These are phyloP conservation scores for Nothophoma quercina DNA, from an alignment of 2,329 filamentous ascomycete genomes.

Conservation along the genomic window DNA sequence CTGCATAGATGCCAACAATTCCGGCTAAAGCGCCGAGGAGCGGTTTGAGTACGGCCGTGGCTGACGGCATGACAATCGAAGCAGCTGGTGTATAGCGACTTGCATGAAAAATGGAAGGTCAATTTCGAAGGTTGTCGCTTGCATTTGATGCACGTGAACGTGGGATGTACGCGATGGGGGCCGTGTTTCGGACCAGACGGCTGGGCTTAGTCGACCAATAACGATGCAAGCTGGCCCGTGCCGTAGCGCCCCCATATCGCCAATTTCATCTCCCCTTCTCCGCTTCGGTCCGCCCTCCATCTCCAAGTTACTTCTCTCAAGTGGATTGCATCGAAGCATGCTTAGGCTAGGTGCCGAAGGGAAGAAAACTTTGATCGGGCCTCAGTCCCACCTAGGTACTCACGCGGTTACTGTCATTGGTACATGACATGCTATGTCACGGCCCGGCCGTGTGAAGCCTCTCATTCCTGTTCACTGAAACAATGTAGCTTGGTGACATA, in stretches of 20 bases:
- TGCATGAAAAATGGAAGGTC: neutral
- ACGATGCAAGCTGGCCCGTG: neutral
- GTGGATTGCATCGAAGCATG: too few relatives aligned
- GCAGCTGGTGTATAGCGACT: neutral
- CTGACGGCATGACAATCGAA: conserved; percentile 25
- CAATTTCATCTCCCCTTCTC: neutral
- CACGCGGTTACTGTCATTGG: too few relatives aligned
- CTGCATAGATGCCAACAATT: conserved; percentile 47
- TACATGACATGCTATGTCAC: too few relatives aligned
- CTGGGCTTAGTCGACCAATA: conserved; percentile 20
- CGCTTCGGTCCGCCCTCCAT: neutral
- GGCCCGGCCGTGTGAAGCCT: too few relatives aligned
- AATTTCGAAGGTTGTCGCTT: neutral
- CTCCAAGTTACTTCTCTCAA: neutral
- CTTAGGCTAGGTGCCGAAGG: too few relatives aligned
- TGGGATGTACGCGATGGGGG: neutral
- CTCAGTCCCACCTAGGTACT: too few relatives aligned
- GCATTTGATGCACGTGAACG: neutral
- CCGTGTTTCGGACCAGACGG: conserved; percentile 12
- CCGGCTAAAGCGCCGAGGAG: conserved; percentile 31
- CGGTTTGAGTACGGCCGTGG: conserved; percentile 27
- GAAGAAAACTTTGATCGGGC: too few relatives aligned
- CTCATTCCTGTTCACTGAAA: too few relatives aligned
- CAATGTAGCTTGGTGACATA: conserved; percentile 1
- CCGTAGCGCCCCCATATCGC: neutral